phyloP scores from a whole-genome alignment of 108 stramenopile species.

The Phaeodactylum tricornutum region DNA sequence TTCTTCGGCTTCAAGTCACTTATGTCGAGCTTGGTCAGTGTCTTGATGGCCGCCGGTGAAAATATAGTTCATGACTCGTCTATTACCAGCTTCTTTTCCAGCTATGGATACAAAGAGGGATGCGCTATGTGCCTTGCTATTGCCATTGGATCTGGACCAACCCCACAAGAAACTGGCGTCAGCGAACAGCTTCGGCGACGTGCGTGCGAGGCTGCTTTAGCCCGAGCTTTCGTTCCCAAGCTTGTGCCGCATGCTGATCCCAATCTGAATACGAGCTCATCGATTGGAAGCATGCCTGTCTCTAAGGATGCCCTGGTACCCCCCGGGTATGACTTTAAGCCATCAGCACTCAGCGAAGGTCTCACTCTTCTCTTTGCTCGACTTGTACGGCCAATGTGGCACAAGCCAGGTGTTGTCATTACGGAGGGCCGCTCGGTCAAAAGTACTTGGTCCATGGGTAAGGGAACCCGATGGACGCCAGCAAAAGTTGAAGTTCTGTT shows the following conservation, averaged over 20 bases:
- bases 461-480: constrained; percentile 30
- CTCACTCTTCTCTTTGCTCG: constrained; percentile 46
- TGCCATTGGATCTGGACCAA: constrained; percentile 35
- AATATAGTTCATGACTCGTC: constrained; percentile 43
- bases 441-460: constrained; percentile 15
- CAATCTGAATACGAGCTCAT: neutral
- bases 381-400: constrained; percentile 79
- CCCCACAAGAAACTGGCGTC: neutral
- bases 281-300: neutral
- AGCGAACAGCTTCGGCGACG: constrained; percentile 19
- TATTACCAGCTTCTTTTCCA: constrained; percentile 54
- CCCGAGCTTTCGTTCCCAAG: constrained; percentile 12
- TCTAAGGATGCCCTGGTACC: constrained; percentile 27
- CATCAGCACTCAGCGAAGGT: constrained; percentile 70
- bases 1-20: constrained; percentile 26
- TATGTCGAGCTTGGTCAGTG: constrained; percentile 34
- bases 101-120: constrained; percentile 69
- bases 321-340: constrained; percentile 47
- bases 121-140: constrained; percentile 75
- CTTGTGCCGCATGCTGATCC: constrained; percentile 3
- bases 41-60: constrained; percentile 36
- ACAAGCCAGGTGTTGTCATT: constrained; percentile 76
- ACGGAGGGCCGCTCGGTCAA: constrained; percentile 57
- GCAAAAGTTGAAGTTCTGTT: constrained; percentile 79
- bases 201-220: constrained; percentile 15